Evolutionary conservation across 306 rosid species (phyloP), one percentile per base, ranked within the genome.

Genomic region (Prunus dulcis): DNA sequence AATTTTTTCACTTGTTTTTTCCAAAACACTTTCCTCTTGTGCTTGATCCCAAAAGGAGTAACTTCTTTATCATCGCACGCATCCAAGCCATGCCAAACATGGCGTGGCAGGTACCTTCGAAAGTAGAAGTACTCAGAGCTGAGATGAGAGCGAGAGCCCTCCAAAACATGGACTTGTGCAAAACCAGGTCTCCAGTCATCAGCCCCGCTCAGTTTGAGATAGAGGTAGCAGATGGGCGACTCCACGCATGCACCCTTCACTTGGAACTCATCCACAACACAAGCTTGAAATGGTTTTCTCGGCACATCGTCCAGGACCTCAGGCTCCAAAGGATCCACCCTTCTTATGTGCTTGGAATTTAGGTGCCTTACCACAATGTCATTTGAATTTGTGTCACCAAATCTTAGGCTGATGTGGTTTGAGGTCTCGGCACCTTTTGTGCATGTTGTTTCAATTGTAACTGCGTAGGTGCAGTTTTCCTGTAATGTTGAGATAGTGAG

Each of bases 131-230:
- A 72, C 74, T 84, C 34, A 0, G 97, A 91, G 81, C 81, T 80
- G 3, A 91, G 82, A 79, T 82, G 87, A 12, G 88, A 72, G 45
- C 25, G 45, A 58, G 34, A 28, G 34, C 83, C 83, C 15, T 81
- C 88, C 19, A 80, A 74, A 52, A 84, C 82, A 13, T 23, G 79
- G 43, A 93, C 86, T 4, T 90, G 92, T 0, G 85, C 93, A 11
- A 84, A 91, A 58, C 93, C 98, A 0, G 93, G 96, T 60, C 93
- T 80, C 98, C 98, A 91, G 13, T 93, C 89, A n/a, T 93, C 96
- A 4, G 50, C 18, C 12, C 98, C 97, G 4, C 67, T 27, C 27
- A 87, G 46, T 75, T 91, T 93, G 34, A 93, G 90, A 73, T 89
- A 93, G 28, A 93, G 72, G 74, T 87, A 87, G 83, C 97, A 93